phyloP scores from a whole-genome alignment of 2,329 filamentous ascomycete species.

The Botrytis byssoidea region DNA sequence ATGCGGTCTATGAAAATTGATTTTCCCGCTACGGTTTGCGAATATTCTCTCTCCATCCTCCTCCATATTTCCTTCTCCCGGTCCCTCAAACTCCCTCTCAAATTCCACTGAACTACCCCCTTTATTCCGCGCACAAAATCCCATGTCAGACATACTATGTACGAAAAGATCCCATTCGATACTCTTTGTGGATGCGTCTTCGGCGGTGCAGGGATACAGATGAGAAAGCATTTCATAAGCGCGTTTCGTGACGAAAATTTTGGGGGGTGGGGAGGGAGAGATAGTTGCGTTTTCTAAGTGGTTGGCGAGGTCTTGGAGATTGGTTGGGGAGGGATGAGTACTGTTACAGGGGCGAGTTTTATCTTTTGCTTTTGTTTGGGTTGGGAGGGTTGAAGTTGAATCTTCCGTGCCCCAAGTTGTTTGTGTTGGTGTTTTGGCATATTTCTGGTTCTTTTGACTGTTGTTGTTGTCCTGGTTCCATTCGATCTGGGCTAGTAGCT shows the following conservation, averaged over 20 bases:
- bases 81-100: not conserved
- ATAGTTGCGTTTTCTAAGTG: not conserved
- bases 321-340: fast-evolving
- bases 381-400: not conserved
- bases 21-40: constrained; percentile 1
- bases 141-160: constrained; percentile 17
- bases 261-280: not conserved
- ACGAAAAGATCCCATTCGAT: constrained; percentile 14
- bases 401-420: not conserved
- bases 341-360: not conserved
- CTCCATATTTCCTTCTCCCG: not conserved
- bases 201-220: not conserved
- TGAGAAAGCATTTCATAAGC: not conserved
- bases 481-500: not conserved
- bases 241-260: not conserved
- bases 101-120: constrained; percentile 4
- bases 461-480: not conserved
- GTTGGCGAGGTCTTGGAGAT: not conserved
- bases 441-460: not conserved
- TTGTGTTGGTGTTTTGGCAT: not conserved
- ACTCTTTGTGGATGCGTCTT: not conserved
- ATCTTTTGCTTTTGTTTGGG: not conserved
- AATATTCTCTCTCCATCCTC: not conserved
- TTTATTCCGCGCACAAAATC: constrained; percentile 16
- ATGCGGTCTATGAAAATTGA: constrained; percentile 26